Evolutionary conservation across 2,329 filamentous ascomycete genomes (phyloP), one percentile per base, ranked within the genome.

Genomic region (Diaporthe capsici): DNA sequence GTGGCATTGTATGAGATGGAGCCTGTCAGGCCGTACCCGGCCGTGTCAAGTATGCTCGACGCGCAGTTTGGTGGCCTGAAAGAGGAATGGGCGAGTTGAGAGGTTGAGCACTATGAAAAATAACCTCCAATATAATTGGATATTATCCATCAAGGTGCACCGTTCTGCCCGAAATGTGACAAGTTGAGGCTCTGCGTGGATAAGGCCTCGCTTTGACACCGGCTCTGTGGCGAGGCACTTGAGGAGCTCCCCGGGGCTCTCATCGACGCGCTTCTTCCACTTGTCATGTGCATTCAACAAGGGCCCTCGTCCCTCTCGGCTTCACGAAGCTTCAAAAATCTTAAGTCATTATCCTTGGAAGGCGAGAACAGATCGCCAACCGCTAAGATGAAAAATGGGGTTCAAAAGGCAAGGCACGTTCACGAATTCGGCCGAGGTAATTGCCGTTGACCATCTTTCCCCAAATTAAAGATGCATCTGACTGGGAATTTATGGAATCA

Each of bases 1-100:
- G 49, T 70, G 8, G 49, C 65, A 8, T 42, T 70, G n/a, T 55
- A 70, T 8, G 65, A 70, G 47, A 22, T 70, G 65, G 65, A 70
- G 17, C 49, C 65, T 13, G 49, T 55, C 34, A 53, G 65, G 25
- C 65, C 65, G 15, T 55, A 70, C 3, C 65, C 65, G 34, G 65
- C 65, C 34, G 65, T 70, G 22, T 70, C 65, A 42, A 70, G 49
- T 31, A 55, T 70, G 49, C 65, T 70, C 3, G 65, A 39, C 47
- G 25, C 49, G n/a, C 47, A 70, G 10, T 70, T 55, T 20, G 65
- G 49, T 31, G 28, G 31, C 28, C 34, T 70, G 49, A 70, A 55
- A 42, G 65, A 70, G 8, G 65, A 55, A 42, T 70, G 65, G 65
- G 49, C n/a, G 7, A 31, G 3, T 39, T 70, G 65, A 70, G 65